Conservation (phyloP, 2,329 filamentous ascomycete genomes). For the Harringtonia lauricola region DNA sequence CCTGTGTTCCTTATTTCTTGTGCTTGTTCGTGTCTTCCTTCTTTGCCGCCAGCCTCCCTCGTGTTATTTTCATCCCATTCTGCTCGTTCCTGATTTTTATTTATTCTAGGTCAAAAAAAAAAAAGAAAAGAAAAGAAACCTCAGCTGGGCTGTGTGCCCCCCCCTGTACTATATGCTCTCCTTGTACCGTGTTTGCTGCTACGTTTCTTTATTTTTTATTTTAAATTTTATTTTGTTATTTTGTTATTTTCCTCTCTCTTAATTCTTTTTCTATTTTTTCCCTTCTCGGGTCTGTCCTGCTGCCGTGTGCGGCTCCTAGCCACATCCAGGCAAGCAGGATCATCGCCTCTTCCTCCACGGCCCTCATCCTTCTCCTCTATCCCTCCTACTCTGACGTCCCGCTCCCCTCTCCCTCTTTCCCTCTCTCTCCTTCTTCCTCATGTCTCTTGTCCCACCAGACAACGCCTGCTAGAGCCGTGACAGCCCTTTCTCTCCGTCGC, state of each 20-base stretch:
- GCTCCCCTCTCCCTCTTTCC: neutral
- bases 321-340: neutral
- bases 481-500: too few relatives aligned
- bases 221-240: neutral
- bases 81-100: neutral
- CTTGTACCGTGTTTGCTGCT: neutral
- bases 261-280: neutral
- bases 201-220: neutral
- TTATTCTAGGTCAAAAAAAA: neutral
- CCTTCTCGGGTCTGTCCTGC: neutral
- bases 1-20: too few relatives aligned
- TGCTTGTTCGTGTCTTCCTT: too few relatives aligned
- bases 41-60: neutral
- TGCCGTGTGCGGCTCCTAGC: too few relatives aligned
- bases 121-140: neutral
- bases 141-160: slow-evolving; percentile 1
- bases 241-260: too few relatives aligned
- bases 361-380: neutral
- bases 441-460: too few relatives aligned
- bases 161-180: neutral
- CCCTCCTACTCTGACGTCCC: neutral
- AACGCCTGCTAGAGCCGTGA: too few relatives aligned
- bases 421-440: too few relatives aligned
- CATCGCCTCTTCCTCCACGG: neutral
- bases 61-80: slow-evolving; percentile 1